phyloP scores from a whole-genome alignment of 177 flowering plant species.

The Tripterygium wilfordii region DNA sequence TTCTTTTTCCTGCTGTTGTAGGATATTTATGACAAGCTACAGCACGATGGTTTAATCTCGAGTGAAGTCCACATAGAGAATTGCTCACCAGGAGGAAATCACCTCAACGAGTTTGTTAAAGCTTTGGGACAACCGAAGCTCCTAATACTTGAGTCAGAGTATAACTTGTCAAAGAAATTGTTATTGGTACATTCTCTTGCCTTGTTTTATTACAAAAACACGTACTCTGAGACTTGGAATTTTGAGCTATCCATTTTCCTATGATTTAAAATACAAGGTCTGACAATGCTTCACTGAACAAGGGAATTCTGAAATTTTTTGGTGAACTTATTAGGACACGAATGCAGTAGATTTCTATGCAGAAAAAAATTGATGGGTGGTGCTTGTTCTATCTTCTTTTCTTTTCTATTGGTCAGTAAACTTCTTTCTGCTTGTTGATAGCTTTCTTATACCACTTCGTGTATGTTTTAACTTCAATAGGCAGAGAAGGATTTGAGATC shows the following conservation, averaged over 20 bases:
- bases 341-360: too few species aligned
- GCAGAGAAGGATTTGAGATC: conserved; percentile 54
- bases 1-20: conserved; percentile 14
- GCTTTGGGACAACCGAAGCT: conserved; percentile 40
- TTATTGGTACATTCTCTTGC: conserved; percentile 31
- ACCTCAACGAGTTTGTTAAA: conserved; percentile 28
- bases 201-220: background rate
- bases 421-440: too few species aligned
- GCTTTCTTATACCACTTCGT: too few species aligned
- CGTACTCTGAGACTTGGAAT: background rate
- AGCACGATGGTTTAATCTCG: conserved; percentile 15
- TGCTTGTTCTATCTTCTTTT: too few species aligned
- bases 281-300: too few species aligned
- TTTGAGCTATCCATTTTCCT: too few species aligned
- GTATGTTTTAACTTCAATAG: conserved; percentile 28
- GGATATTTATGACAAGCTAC: conserved; percentile 37
- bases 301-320: too few species aligned
- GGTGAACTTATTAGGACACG: too few species aligned
- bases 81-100: conserved; percentile 18
- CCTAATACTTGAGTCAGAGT: conserved; percentile 53
- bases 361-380: too few species aligned
- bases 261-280: too few species aligned
- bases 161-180: conserved; percentile 42
- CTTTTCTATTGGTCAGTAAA: too few species aligned
- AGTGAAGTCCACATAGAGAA: conserved; percentile 19